Conservation (phyloP, 352 stramenopile genomes). For the Globisporangium canariense region DNA sequence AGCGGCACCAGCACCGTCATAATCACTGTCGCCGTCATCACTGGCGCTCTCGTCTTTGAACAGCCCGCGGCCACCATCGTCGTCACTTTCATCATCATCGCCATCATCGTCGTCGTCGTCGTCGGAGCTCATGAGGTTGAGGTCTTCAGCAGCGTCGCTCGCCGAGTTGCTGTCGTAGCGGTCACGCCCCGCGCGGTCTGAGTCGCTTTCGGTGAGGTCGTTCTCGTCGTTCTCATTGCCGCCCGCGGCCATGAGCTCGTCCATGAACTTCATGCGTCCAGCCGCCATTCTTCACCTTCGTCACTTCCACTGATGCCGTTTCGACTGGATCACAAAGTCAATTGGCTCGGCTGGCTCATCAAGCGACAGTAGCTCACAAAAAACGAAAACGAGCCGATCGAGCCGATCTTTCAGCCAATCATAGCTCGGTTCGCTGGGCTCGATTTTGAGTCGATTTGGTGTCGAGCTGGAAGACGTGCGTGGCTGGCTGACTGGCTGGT, state of each 20-base stretch:
- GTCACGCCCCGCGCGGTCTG: not conserved
- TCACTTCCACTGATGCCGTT: not conserved
- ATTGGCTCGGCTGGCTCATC: not conserved
- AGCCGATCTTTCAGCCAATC: no score
- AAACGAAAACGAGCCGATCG: no score
- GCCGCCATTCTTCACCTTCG: slow-evolving; percentile 1
- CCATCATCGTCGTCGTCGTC: slow-evolving; percentile 13
- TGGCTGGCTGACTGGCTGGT: not conserved
- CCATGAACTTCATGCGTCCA: slow-evolving; percentile 7
- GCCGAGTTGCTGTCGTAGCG: slow-evolving; percentile 18
- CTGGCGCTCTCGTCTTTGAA: not conserved
- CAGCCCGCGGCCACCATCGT: not conserved
- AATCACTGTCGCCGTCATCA: not conserved
- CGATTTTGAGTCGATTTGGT: not conserved
- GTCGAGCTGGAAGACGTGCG: not conserved
- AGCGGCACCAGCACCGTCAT: not conserved
- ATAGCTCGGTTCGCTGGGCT: no score
- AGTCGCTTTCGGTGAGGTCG: slow-evolving; percentile 29
- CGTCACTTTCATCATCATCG: not conserved
- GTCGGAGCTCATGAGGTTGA: slow-evolving; percentile 10
- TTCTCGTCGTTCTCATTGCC: not conserved
- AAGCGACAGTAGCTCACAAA: no score
- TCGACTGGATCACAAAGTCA: not conserved
- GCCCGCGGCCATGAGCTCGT: slow-evolving; percentile 5
- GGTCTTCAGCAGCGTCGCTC: slow-evolving; percentile 14